A percentile compares a stretch with the other conserved stretches of the same genome.
Evolutionary conservation across 495 filamentous ascomycete species (phyloP).

Genomic region (Xylaria venustula): DNA sequence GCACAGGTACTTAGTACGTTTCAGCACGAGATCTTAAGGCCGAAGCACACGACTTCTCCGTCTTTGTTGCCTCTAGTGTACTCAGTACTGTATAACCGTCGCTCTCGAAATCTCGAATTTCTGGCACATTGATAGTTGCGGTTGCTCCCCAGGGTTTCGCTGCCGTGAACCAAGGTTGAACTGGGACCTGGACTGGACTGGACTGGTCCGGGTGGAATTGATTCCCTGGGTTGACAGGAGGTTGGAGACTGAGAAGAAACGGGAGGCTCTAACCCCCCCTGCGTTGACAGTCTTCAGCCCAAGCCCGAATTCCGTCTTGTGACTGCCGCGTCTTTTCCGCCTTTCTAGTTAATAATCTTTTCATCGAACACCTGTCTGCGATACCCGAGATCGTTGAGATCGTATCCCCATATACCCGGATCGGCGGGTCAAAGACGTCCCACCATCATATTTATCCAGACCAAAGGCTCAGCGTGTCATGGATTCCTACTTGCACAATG

Average conservation of each 20-base stretch:
- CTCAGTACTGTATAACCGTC: not conserved
- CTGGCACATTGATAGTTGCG: not conserved
- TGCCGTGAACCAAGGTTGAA: conserved; percentile 7
- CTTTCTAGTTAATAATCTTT: not conserved
- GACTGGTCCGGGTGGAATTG: not conserved
- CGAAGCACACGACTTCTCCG: not conserved
- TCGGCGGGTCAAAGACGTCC: conserved; percentile 6
- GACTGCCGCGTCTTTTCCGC: conserved; percentile 5
- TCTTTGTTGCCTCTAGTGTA: too few relatives aligned
- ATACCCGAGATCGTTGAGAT: conserved; percentile 10
- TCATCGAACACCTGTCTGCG: not conserved
- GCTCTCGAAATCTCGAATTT: not conserved
- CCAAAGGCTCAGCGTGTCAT: not conserved
- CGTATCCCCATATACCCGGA: conserved; percentile 11
- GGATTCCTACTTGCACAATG: conserved; percentile 9
- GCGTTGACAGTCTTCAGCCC: conserved; percentile 5
- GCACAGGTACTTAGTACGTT: not conserved
- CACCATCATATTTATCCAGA: not conserved
- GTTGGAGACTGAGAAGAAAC: conserved; percentile 12
- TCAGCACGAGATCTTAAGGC: not conserved
- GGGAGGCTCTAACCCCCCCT: conserved; percentile 10
- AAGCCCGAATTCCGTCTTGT: conserved; percentile 2
- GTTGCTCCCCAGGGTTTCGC: conserved; percentile 3
- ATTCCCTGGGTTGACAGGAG: not conserved
- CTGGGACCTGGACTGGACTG: not conserved